phyloP scores from a whole-genome alignment of 257 asterid genomes.

The Oldenlandia corymbosa region DNA sequence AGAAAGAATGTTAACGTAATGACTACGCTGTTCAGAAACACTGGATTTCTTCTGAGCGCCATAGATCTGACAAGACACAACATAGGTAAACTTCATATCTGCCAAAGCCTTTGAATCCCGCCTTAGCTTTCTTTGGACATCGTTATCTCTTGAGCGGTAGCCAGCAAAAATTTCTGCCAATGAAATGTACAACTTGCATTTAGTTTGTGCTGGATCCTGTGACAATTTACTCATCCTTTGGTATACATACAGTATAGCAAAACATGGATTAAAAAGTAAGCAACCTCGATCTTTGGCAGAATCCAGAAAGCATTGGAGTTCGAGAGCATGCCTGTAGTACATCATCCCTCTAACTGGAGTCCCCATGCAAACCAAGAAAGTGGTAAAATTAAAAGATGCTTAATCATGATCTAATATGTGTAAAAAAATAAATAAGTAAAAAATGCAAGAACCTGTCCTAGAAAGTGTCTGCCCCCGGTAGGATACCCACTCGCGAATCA shows the following conservation, averaged over 20 bases:
- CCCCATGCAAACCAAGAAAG: constrained; percentile 16
- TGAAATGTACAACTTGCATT: constrained; percentile 9
- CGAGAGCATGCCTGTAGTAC: constrained; percentile 88
- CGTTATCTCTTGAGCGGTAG: constrained; percentile 59
- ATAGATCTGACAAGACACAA: constrained; percentile 93
- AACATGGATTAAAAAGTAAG: constrained; percentile 18
- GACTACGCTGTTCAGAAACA: constrained; percentile 59
- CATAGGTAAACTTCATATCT: constrained; percentile 92
- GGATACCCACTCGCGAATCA: constrained; percentile 89
- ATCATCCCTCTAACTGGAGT: constrained; percentile 93
- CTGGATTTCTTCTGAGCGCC: constrained; percentile 94
- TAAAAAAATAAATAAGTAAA: constrained; percentile 6
- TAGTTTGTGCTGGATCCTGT: constrained; percentile 3
- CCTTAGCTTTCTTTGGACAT: constrained; percentile 48
- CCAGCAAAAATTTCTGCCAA: constrained; percentile 81
- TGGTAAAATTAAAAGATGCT: not conserved
- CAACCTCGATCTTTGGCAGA: constrained; percentile 84
- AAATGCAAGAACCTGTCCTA: constrained; percentile 66
- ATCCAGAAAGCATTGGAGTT: constrained; percentile 94
- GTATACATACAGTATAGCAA: constrained; percentile 1
- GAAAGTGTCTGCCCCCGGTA: constrained; percentile 97
- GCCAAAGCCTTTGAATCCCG: constrained; percentile 85
- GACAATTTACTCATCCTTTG: not conserved
- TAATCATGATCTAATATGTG: not conserved
- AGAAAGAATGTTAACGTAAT: constrained; percentile 76